Base-by-base conservation (phyloP, 2,329 filamentous ascomycete species). In the Penicillium italicum region DNA sequence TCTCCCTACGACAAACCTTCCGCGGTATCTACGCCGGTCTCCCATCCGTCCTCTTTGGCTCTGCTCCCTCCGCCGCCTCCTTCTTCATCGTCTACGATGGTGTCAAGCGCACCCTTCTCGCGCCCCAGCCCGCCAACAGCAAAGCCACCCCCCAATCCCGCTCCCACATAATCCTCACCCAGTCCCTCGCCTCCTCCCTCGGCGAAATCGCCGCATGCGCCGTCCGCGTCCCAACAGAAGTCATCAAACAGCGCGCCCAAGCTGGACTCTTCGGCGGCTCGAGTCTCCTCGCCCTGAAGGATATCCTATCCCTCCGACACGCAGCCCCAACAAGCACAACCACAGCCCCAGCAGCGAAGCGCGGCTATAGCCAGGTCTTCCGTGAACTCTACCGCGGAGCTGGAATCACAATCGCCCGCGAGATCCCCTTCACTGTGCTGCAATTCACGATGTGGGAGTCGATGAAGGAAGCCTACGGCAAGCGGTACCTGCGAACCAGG, bases 401-500 rank as follows among this genome's bases (percentile, higher is more conserved):
- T 82, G 84, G 85, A 18, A 91, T 97, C 65, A 99, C 94, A 1
- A 87, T 99, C 50, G 88, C 97, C 77, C 85, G 94, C 56, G 94
- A 99, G 79, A 92, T 99, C 58, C 94, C 94, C 4, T 99, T 99
- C 69, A 97, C 95, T 3, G 87, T 97, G 10, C 89, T 99, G 60
- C 94, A 99, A 75, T 99, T 99, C 72, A 94, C 94, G 43, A 82
- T 99, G 60, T 99, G 94, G 94, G 94, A 99, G 76, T 85, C 82
- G 5, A 83, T 97, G 81, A 97, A 97, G 81, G 79, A 72, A 36
- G 62, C 67, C 1, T 79, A 78, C 63, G 69, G 69, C 4, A 66
- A 68, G 36, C 72, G 72, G 22, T 69, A 80, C 6, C 74, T 81
- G 41, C 66, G 76, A 38, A 72, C 67, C 55, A 66, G 45, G 33